Evolutionary conservation across 169 alveolate genomes (phyloP).

Genomic region (Fabrea salina): DNA sequence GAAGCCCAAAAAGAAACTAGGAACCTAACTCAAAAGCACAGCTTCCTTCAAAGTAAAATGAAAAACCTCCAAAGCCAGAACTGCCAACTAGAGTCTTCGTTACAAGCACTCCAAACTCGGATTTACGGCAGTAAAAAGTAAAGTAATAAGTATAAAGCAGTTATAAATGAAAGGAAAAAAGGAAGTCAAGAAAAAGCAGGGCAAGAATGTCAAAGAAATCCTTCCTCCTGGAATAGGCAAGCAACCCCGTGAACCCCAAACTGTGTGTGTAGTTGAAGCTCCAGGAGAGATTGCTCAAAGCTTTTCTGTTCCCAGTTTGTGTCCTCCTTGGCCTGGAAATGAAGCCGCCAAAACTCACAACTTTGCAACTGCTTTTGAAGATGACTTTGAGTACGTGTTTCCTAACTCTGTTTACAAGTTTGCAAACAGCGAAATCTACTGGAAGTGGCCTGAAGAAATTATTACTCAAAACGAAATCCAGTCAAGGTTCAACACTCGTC

Average conservation of each 20-base stretch:
- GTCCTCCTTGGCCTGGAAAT: slow-evolving; percentile 70
- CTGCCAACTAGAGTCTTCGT: too few species aligned
- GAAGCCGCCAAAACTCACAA: slow-evolving; percentile 54
- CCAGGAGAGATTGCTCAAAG: slow-evolving; percentile 39
- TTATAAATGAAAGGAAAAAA: slow-evolving; percentile 52
- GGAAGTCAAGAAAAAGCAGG: slow-evolving; percentile 52
- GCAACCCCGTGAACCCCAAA: slow-evolving; percentile 61
- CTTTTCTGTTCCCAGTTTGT: slow-evolving; percentile 44
- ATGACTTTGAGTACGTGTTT: not conserved
- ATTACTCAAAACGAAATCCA: slow-evolving; percentile 7
- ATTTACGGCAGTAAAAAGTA: too few species aligned
- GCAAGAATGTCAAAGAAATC: slow-evolving; percentile 58
- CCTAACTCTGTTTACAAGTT: slow-evolving; percentile 37
- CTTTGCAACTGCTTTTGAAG: slow-evolving; percentile 39
- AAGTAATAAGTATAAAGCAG: too few species aligned
- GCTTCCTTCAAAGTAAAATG: too few species aligned
- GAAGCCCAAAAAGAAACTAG: too few species aligned
- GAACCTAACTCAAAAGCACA: too few species aligned
- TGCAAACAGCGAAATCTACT: not conserved
- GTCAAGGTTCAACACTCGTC: slow-evolving; percentile 35
- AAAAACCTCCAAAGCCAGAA: too few species aligned
- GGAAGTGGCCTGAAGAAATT: slow-evolving; percentile 25
- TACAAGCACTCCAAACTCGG: too few species aligned
- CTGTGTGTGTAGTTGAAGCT: slow-evolving; percentile 44
- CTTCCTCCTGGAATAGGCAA: slow-evolving; percentile 59